phyloP scores from a whole-genome alignment of 2,329 filamentous ascomycete genomes.

The Pestalotiopsis sp. region DNA sequence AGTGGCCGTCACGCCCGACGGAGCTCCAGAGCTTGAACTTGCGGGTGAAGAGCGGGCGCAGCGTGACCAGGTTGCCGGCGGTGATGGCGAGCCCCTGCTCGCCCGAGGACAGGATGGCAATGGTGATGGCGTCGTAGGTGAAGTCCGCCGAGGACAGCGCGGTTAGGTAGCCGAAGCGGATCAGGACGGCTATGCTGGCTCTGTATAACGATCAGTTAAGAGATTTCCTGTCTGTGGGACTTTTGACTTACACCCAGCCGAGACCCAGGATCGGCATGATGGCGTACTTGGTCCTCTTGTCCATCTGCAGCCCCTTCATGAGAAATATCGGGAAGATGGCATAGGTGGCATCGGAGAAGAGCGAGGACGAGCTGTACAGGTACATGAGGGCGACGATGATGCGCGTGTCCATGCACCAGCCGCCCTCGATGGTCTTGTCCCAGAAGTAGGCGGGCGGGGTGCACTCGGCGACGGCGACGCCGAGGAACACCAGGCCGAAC shows the following conservation, averaged over 20 bases:
- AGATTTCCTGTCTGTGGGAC: not conserved
- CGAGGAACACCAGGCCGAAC: slow-evolving; percentile 22
- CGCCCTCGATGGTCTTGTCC: slow-evolving; percentile 18
- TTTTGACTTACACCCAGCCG: slow-evolving; percentile 40
- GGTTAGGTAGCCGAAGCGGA: slow-evolving; percentile 43
- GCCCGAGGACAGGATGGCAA: slow-evolving; percentile 52
- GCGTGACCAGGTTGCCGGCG: slow-evolving; percentile 48
- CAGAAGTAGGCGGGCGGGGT: slow-evolving; percentile 23
- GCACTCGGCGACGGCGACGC: slow-evolving; percentile 23
- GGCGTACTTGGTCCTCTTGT: slow-evolving; percentile 44
- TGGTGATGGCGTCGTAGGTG: slow-evolving; percentile 5
- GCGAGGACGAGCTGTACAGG: slow-evolving; percentile 45
- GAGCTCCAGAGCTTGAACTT: slow-evolving; percentile 4
- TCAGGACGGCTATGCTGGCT: slow-evolving; percentile 46
- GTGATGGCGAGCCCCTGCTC: slow-evolving; percentile 52
- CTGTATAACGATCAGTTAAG: not conserved
- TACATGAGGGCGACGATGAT: slow-evolving; percentile 48
- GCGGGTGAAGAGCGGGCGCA: slow-evolving; percentile 42
- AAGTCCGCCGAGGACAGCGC: slow-evolving; percentile 44
- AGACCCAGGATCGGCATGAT: slow-evolving; percentile 50
- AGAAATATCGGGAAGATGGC: slow-evolving; percentile 52
- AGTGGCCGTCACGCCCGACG: not conserved
- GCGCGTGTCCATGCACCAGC: slow-evolving; percentile 29
- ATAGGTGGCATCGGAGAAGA: slow-evolving; percentile 54
- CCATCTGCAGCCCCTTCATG: slow-evolving; percentile 52